phyloP scores from a whole-genome alignment of 192 early-diverging fungal species.

The Coemansia biformis region DNA sequence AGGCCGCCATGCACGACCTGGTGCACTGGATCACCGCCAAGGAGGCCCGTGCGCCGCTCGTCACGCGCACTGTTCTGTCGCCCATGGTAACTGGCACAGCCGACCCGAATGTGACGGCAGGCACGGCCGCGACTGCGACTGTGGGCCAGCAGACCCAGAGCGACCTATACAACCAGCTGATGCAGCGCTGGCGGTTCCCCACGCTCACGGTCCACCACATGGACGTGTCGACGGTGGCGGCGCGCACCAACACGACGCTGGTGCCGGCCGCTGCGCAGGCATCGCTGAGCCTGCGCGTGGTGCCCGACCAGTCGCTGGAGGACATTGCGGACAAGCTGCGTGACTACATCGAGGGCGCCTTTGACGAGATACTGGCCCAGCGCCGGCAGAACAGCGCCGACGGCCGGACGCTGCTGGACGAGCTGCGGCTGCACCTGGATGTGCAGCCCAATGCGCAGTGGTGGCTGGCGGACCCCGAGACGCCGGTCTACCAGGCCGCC shows the following conservation, averaged over 20 bases:
- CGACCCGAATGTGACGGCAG: too few relatives aligned
- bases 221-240: constrained; percentile 59
- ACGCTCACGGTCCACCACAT: constrained; percentile 71
- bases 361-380: constrained; percentile 25
- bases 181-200: constrained; percentile 71
- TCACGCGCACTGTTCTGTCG: constrained; percentile 23
- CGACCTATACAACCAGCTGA: constrained; percentile 52
- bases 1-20: constrained; percentile 50
- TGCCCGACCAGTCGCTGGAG: constrained; percentile 66
- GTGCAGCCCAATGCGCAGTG: constrained; percentile 64
- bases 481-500: constrained; percentile 64
- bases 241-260: constrained; percentile 60
- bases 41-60: constrained; percentile 34
- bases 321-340: constrained; percentile 58
- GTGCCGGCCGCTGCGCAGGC: constrained; percentile 66
- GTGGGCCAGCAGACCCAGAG: constrained; percentile 4
- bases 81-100: too few relatives aligned
- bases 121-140: background rate
- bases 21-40: constrained; percentile 26
- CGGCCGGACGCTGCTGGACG: constrained; percentile 6
- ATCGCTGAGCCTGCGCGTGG: constrained; percentile 66
- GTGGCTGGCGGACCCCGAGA: constrained; percentile 69
- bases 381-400: background rate
- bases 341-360: constrained; percentile 51
- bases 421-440: constrained; percentile 47